Evolutionary conservation across 139 green algal species (phyloP).

Genomic region (Penium margaritaceum): DNA sequence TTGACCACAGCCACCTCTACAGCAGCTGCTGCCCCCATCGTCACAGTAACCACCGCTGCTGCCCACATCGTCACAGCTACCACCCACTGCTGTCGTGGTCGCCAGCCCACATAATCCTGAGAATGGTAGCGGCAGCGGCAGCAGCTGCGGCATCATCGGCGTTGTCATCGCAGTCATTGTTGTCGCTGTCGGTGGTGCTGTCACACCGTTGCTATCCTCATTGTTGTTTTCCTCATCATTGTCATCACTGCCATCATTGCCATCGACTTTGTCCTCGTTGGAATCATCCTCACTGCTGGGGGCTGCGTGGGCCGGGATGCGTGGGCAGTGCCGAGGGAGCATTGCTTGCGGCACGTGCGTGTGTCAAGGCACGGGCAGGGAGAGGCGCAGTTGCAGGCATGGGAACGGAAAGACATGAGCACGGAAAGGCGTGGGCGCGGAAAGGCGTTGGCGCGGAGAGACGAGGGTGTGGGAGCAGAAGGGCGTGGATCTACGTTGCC

Average conservation of each 20-base stretch:
- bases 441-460: too few relatives aligned
- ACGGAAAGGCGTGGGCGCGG: too few relatives aligned
- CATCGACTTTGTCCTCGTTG: neutral
- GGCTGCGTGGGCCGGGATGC: too few relatives aligned
- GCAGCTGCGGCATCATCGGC: neutral
- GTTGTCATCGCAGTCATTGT: neutral
- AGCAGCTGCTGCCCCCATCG: too few relatives aligned
- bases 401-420: too few relatives aligned
- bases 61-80: neutral
- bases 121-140: neutral
- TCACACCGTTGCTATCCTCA: neutral
- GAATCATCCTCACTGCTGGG: neutral
- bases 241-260: slow-evolving; percentile 2
- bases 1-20: too few relatives aligned
- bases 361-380: too few relatives aligned
- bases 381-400: too few relatives aligned
- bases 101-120: neutral
- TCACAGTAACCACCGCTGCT: neutral
- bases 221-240: neutral
- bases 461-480: too few relatives aligned
- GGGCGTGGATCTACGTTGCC: too few relatives aligned
- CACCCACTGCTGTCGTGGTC: neutral
- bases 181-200: neutral
- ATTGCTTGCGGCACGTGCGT: too few relatives aligned
- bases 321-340: too few relatives aligned